Evolutionary conservation across 441 rosid species (phyloP).

Genomic region (Sinapis alba): DNA sequence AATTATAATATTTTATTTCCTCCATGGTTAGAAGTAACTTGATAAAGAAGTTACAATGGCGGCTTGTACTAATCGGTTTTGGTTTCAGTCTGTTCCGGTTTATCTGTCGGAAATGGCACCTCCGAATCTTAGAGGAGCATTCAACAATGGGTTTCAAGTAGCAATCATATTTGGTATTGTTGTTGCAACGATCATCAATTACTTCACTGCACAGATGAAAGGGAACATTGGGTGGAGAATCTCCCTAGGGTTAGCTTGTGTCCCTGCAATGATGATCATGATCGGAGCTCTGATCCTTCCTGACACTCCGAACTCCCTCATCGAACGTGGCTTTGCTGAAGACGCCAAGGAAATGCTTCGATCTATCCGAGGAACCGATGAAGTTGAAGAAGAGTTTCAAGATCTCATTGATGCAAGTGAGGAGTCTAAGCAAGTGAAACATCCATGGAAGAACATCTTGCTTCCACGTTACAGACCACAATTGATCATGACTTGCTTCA

Average conservation of each 20-base stretch:
- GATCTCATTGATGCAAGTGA: slow-evolving; percentile 56
- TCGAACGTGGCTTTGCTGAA: slow-evolving; percentile 50
- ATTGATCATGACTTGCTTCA: slow-evolving; percentile 41
- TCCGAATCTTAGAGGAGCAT: slow-evolving; percentile 46
- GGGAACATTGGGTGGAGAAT: slow-evolving; percentile 60
- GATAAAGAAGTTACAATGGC: slow-evolving; percentile 4
- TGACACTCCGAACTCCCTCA: slow-evolving; percentile 55
- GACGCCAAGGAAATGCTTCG: slow-evolving; percentile 47
- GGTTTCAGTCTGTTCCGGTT: slow-evolving; percentile 54
- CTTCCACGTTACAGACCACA: slow-evolving; percentile 61
- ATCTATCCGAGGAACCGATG: slow-evolving; percentile 45
- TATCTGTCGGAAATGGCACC: slow-evolving; percentile 64
- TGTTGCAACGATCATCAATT: slow-evolving; percentile 49
- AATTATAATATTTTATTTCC: neutral
- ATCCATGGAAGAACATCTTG: slow-evolving; percentile 52
- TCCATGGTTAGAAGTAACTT: slow-evolving; percentile 24
- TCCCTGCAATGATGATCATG: slow-evolving; percentile 49
- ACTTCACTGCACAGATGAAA: slow-evolving; percentile 44
- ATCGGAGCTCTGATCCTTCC: slow-evolving; percentile 48
- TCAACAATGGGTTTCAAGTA: slow-evolving; percentile 55
- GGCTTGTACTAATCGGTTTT: neutral
- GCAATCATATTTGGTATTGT: slow-evolving; percentile 56
- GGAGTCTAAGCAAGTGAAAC: slow-evolving; percentile 45
- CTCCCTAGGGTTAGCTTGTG: slow-evolving; percentile 49
- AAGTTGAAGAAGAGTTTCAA: slow-evolving; percentile 51